Evolutionary conservation across 208 protist genomes (phyloP), one percentile per base, ranked within the genome.

Genomic region (Acanthamoeba culbertsoni): DNA sequence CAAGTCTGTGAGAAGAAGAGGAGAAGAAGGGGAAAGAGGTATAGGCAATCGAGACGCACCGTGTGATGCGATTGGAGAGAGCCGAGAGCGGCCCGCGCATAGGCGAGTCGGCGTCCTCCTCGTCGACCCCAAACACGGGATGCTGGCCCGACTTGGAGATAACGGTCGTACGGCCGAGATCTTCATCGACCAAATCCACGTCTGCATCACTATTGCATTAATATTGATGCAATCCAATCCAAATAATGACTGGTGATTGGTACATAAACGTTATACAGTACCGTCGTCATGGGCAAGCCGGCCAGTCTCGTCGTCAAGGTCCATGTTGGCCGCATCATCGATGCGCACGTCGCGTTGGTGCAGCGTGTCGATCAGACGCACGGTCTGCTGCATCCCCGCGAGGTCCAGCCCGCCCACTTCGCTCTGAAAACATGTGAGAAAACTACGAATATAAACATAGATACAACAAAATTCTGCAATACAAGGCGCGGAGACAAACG

Each of bases 131-230:
- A 35, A 89, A 68, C 82, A 89, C 82, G 2, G 46, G n/a, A 53
- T 89, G 28, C 31, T 43, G 33, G 40, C 51, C 82, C 40, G 82
- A 90, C 42, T 90, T 62, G 28, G 65, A 33, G 18, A 71, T n/a
- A 2, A 45, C 8, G 4, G 82, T 90, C n/a, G n/a, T n/a, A 6
- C 57, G 48, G 10, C 82, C 82, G 20, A 90, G 51, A 33, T 90
- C 82, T 65, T 90, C 82, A 35, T 90, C 82, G 8, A 68, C 57
- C 3, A 90, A 53, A 12, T 90, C 82, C 5, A 48, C 53, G 28
- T 90, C 82, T 55, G 42, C 26, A 7, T 4, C 43, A 40, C 8
- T 23, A 42, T 33, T 33, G 63, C n/a, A 75, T 8, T 23, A 75
- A 23, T 14, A 33, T n/a, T 40, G 20, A 14, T 23, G 63, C 63